Evolutionary conservation across 371 early-diverging fungal species (phyloP).

Genomic region (Cokeromyces recurvatus): DNA sequence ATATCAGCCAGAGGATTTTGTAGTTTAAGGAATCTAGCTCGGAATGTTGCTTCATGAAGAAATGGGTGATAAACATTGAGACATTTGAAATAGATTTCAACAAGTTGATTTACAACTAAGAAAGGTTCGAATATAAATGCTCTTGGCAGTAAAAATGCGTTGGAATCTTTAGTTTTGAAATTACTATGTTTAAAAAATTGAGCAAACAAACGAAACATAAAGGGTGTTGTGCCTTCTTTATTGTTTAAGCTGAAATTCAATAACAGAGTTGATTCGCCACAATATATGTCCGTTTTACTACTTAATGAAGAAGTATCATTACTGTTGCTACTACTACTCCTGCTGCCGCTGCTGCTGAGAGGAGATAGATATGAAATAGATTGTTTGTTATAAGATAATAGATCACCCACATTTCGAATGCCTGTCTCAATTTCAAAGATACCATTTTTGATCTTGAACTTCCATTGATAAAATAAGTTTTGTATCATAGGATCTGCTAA

Average conservation of each 20-base stretch:
- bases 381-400: slow-evolving; percentile 1
- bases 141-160: background rate
- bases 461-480: slow-evolving; percentile 4
- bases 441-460: slow-evolving; percentile 6
- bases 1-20: slow-evolving; percentile 2
- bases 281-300: no score
- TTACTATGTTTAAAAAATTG: no score
- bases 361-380: slow-evolving; percentile 2
- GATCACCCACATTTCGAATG: slow-evolving; percentile 8
- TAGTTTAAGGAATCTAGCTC: background rate
- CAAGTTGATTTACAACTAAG: background rate
- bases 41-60: slow-evolving; percentile 10
- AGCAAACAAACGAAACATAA: no score
- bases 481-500: background rate
- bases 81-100: slow-evolving; percentile 10
- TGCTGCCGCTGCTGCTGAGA: background rate
- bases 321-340: no score
- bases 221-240: no score
- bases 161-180: background rate
- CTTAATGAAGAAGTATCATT: no score
- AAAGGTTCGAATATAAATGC: background rate
- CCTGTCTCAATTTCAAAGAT: slow-evolving; percentile 17
- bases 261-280: no score
- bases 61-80: slow-evolving; percentile 2
- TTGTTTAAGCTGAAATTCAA: no score